Base-by-base conservation (phyloP, 73 alveolate species). In the Paramecium pentaurelia region DNA sequence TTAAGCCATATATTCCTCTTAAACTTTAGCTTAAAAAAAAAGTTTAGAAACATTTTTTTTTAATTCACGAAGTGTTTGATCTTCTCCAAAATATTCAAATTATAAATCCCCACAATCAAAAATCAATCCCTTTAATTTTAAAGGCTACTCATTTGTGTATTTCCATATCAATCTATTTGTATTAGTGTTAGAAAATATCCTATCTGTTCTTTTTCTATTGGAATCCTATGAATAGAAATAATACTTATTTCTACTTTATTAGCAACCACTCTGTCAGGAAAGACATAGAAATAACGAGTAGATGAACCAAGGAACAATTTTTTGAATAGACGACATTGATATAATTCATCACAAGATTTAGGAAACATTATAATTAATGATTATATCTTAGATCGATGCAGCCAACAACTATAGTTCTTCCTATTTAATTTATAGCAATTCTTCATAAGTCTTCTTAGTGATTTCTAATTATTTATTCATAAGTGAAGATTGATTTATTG, bases 291-390 rank as follows among this genome's bases (percentile, higher is more conserved):
- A 47, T 45, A 44, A 27, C 91, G 37, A 27, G 49, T 64, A 8
- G 77, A 22, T 25, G 47, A 27, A 27, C 91, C 91, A 45, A 80
- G 45, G 75, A 80, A 80, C 91, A 40, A 40, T 42, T 80, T 80
- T 47, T 80, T 80, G 40, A 20, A 18, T 22, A 80, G 71, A 27
- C 75, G 45, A 49, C 91, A 80, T 32, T 80, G 73, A 80, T 32
- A 80, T 80, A 80, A 44, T 80, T 80, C 91, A 80, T 80, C 91
- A 80, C 75, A 80, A 80, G 91, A 80, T 80, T 80, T 80, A 36
- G 91, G 71, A 45, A 80, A 80, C 91, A 80, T 80, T 80, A 80
- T 80, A 80, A 80, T 80, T 80, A 45, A 80, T 80, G 47, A 80
- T 80, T 80, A 80, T 49, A 49, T 80, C 49, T 64, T 64, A 64